Evolutionary conservation across 805 yeast species (phyloP).

Genomic region (Myxozyma kluyveri): DNA sequence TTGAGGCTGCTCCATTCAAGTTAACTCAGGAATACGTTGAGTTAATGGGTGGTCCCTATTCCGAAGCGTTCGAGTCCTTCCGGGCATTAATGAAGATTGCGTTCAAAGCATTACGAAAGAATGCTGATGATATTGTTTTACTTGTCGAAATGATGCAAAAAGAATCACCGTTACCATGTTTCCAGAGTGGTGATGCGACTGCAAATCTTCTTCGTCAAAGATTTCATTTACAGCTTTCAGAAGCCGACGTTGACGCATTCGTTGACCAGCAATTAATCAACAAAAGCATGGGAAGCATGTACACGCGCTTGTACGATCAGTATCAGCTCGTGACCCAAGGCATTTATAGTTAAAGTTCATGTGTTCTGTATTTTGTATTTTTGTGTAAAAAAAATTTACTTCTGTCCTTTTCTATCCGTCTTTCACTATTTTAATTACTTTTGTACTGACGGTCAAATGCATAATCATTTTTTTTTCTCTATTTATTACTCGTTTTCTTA

Average conservation of each 20-base stretch:
- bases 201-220: constrained; percentile 76
- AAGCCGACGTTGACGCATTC: constrained; percentile 67
- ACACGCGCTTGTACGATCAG: constrained; percentile 91
- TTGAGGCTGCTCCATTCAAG: constrained; percentile 97
- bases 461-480: background rate
- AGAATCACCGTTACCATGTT: constrained; percentile 87
- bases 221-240: constrained; percentile 72
- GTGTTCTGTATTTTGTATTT: background rate
- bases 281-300: constrained; percentile 81
- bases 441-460: too few relatives aligned
- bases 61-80: constrained; percentile 60
- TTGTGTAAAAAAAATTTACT: background rate
- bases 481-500: background rate
- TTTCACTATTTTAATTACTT: background rate
- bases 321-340: constrained; percentile 95
- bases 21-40: constrained; percentile 87
- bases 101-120: constrained; percentile 67
- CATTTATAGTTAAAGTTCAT: constrained; percentile 50
- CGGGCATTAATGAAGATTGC: constrained; percentile 64
- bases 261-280: constrained; percentile 75
- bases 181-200: constrained; percentile 81
- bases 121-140: constrained; percentile 69
- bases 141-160: constrained; percentile 93
- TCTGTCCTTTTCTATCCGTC: background rate
- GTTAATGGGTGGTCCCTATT: constrained; percentile 73